phyloP scores from a whole-genome alignment of 441 rosid genomes.

The Pelargonium cotyledonis region DNA sequence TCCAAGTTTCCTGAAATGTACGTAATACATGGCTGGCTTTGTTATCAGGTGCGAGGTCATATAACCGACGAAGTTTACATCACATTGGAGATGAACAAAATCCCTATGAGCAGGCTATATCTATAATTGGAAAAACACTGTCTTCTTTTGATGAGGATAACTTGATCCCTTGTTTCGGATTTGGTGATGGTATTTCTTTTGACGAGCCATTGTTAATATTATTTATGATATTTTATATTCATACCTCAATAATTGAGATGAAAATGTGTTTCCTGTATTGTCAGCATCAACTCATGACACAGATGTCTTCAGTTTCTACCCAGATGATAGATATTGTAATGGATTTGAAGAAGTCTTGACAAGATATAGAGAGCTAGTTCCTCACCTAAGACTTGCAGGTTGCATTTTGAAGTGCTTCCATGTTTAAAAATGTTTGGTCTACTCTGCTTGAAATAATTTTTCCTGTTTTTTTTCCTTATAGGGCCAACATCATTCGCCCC shows the following conservation, averaged over 20 bases:
- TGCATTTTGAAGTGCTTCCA: constrained; percentile 11
- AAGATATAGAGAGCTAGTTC: constrained; percentile 53
- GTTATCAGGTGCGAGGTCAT: constrained; percentile 46
- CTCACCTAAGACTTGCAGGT: constrained; percentile 70
- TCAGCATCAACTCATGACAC: constrained; percentile 71
- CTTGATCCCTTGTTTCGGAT: constrained; percentile 66
- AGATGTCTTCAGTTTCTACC: constrained; percentile 60
- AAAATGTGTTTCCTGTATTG: constrained; percentile 16
- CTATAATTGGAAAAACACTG: constrained; percentile 63
- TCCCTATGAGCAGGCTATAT: constrained; percentile 69
- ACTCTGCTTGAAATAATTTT: constrained; percentile 7
- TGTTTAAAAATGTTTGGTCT: neutral
- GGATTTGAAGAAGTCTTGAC: constrained; percentile 68
- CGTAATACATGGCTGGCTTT: constrained; percentile 16
- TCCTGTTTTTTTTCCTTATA: constrained; percentile 18
- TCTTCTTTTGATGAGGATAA: constrained; percentile 70
- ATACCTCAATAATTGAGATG: constrained; percentile 1
- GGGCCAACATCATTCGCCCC: constrained; percentile 98
- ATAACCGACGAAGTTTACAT: constrained; percentile 55
- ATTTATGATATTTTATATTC: neutral
- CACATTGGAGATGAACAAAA: constrained; percentile 43
- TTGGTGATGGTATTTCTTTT: constrained; percentile 53
- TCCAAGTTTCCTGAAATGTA: constrained; percentile 9
- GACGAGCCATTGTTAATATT: neutral
- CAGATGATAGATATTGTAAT: constrained; percentile 49